A percentile compares a stretch with the other conserved stretches of the same genome.
phyloP scores from a whole-genome alignment of 2,329 filamentous ascomycete species.

The Penicillium brasilianum region DNA sequence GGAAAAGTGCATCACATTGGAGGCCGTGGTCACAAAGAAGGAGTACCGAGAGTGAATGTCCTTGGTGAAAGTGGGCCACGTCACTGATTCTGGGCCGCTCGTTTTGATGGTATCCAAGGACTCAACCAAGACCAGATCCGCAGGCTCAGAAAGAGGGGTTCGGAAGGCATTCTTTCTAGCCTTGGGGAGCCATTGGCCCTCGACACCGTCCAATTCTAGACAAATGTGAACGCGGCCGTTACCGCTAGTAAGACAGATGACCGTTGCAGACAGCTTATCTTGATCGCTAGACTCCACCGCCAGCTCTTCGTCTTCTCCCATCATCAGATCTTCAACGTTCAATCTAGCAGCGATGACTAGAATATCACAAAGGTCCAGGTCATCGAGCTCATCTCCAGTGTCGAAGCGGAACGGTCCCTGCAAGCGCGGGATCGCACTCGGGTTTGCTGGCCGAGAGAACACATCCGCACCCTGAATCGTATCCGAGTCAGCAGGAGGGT shows the following conservation, averaged over 20 bases:
- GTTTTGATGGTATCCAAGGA: constrained; percentile 48
- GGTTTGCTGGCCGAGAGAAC: constrained; percentile 60
- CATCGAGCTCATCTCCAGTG: constrained; percentile 55
- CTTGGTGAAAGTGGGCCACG: constrained; percentile 61
- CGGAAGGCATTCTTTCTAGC: constrained; percentile 48
- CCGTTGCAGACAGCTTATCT: constrained; percentile 59
- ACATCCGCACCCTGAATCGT: constrained; percentile 55
- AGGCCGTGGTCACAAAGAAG: constrained; percentile 62
- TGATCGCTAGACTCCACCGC: constrained; percentile 50
- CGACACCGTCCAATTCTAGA: constrained; percentile 65
- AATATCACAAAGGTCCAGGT: constrained; percentile 65
- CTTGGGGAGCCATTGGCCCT: constrained; percentile 66
- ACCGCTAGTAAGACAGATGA: constrained; percentile 63
- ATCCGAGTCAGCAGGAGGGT: constrained; percentile 44
- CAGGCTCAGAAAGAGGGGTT: constrained; percentile 47
- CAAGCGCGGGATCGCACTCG: constrained; percentile 62
- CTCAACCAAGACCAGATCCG: constrained; percentile 52
- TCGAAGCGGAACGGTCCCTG: constrained; percentile 66
- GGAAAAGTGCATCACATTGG: constrained; percentile 60
- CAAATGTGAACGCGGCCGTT: constrained; percentile 63
- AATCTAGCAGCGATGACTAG: constrained; percentile 60
- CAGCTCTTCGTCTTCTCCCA: constrained; percentile 56
- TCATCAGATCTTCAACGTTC: constrained; percentile 58
- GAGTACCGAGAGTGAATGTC: constrained; percentile 62
- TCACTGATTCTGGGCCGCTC: constrained; percentile 28